A percentile compares a stretch with the other conserved stretches of the same genome.
Evolutionary conservation across 257 asterid genomes (phyloP).

Genomic region (Pogostemon cablin): DNA sequence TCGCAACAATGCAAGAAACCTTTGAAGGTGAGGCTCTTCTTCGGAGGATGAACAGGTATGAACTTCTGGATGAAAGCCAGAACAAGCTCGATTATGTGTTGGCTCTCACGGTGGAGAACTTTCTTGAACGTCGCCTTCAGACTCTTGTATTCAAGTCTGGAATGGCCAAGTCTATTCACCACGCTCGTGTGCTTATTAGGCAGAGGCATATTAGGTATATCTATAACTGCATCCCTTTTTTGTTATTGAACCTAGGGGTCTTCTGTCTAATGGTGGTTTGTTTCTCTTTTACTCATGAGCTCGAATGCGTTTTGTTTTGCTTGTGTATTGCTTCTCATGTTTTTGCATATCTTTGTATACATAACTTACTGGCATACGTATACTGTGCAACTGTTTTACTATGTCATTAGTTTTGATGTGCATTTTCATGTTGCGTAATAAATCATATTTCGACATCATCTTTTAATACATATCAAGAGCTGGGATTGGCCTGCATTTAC

Average conservation of each 20-base stretch:
- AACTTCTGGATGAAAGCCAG: conserved; percentile 46
- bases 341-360: background rate
- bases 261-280: background rate
- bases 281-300: background rate
- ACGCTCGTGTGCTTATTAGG: conserved; percentile 54
- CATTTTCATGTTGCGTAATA: background rate
- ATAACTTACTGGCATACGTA: background rate
- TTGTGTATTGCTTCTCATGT: background rate
- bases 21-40: conserved; percentile 77
- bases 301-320: too few species aligned
- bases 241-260: background rate
- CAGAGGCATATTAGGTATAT: conserved; percentile 53
- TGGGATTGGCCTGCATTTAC: too few species aligned
- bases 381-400: background rate
- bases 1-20: conserved; percentile 62
- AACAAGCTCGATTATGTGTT: conserved; percentile 53
- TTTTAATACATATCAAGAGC: too few species aligned
- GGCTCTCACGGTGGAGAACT: conserved; percentile 54
- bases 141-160: conserved; percentile 54
- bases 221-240: background rate
- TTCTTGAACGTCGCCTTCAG: conserved; percentile 52
- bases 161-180: conserved; percentile 52
- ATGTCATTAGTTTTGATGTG: background rate
- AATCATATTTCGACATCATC: too few species aligned
- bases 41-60: conserved; percentile 59